Conservation (phyloP, 2,329 filamentous ascomycete species). For the Acarospora socialis region DNA sequence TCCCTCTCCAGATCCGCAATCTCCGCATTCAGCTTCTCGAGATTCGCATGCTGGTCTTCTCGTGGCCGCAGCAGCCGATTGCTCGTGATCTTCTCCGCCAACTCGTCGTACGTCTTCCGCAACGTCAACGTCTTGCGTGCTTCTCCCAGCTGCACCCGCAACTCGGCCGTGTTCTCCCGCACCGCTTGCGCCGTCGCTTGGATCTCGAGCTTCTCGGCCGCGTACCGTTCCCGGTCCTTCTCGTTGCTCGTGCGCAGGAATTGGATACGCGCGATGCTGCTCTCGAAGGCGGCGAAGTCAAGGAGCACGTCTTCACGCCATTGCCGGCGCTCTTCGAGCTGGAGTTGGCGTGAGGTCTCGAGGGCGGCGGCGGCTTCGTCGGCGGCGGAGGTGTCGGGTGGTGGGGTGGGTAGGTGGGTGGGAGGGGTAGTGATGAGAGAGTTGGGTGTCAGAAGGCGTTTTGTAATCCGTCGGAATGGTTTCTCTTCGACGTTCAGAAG, state of each 20-base stretch:
- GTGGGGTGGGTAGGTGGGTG: slow-evolving; percentile 49
- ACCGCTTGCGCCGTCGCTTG: slow-evolving; percentile 64
- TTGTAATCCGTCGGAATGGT: slow-evolving; percentile 77
- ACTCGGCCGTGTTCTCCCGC: slow-evolving; percentile 55
- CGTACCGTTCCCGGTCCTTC: slow-evolving; percentile 71
- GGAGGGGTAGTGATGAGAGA: slow-evolving; percentile 45
- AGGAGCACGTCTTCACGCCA: slow-evolving; percentile 73
- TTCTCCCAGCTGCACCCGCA: slow-evolving; percentile 62
- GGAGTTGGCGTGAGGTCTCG: slow-evolving; percentile 35
- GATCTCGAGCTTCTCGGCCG: slow-evolving; percentile 65
- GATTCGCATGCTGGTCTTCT: slow-evolving; percentile 65
- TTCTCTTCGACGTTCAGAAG: slow-evolving; percentile 85
- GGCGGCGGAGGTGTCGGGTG: slow-evolving; percentile 41
- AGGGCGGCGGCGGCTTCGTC: slow-evolving; percentile 28
- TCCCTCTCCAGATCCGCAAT: slow-evolving; percentile 78
- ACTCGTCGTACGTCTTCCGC: slow-evolving; percentile 73
- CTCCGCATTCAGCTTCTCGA: slow-evolving; percentile 74
- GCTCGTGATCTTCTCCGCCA: slow-evolving; percentile 73
- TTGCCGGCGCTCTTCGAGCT: slow-evolving; percentile 43
- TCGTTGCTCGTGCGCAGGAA: slow-evolving; percentile 73
- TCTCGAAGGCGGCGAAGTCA: slow-evolving; percentile 80
- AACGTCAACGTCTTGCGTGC: slow-evolving; percentile 61
- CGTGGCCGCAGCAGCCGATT: slow-evolving; percentile 67
- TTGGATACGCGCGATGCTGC: slow-evolving; percentile 73
- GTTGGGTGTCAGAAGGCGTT: slow-evolving; percentile 57